Evolutionary conservation across 1,284 basidiomycete species (phyloP), one percentile per base, ranked within the genome.

Genomic region (Moesziomyces aphidis): DNA sequence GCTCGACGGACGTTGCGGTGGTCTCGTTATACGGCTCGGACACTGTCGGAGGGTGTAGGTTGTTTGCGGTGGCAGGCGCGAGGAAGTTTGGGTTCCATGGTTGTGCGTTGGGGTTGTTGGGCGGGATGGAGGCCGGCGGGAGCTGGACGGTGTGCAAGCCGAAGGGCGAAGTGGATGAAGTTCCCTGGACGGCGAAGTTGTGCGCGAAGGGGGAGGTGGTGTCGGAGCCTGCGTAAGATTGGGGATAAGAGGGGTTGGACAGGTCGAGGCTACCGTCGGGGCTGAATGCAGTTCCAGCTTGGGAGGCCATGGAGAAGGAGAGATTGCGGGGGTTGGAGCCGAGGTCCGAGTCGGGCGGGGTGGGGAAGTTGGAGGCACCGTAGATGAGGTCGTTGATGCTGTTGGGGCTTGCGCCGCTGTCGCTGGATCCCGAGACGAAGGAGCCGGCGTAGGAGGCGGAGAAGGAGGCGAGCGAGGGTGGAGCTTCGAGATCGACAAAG

Each of bases 321-420:
- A 60, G 42, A 55, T 60, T 61, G 50, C 69, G 61, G 34, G 61
- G 50, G 7, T 59, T 51, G 50, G 49, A 55, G 24, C 51, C 52
- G 17, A 70, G 13, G 23, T 76, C 73, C 8, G 74, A 67, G 7
- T 70, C 72, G 10, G 72, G 68, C 13, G 75, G 76, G 34, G 75
- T 76, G 3, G 69, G 65, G 28, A 73, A 77, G 51, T 50, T 63
- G 63, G 59, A 53, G 43, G 57, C 56, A 23, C 73, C 76, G 48
- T 74, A 67, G 43, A 79, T 67, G 55, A 79, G 75, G 55, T 78
- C 77, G 36, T 79, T 75, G 64, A 79, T 68, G 61, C 68, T 74
- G 50, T 60, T 42, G 0, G 72, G 75, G 26, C 74, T 73, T 19
- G 77, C 69, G 22, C 72, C 67, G 54, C 67, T 77, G 48, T 70